Base-by-base conservation (phyloP, 1,284 basidiomycete species). In the Ceratobasidium sp. region DNA sequence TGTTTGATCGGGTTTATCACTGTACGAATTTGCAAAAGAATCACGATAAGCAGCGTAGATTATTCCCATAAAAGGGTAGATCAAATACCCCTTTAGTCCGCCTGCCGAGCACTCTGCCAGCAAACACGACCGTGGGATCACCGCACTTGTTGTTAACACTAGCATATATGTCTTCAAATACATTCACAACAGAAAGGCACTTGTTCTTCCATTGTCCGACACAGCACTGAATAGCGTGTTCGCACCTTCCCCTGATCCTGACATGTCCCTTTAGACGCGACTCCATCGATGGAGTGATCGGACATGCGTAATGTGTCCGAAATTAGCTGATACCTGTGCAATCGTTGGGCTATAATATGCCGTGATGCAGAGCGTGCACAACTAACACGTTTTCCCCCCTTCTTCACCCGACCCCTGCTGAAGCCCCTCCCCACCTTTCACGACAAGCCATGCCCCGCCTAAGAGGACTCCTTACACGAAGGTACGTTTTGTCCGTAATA, bases 21-120 rank as follows among this genome's bases (percentile, higher is more conserved):
- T 29, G 51, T 14, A 41, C 9, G 13, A 58, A 58, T 58, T 58
- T 37, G 54, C 54, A 58, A 58, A 31, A 31, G 7, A n/a, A n/a
- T 58, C 9, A 24, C 5, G 34, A 58, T 29, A 11, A 24, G 24
- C 19, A 2, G 31, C 54, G 54, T 29, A 58, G 54, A 58, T 58
- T 29, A 58, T 34, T 58, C 11, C 51, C 54, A 34, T 58, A 58
- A 58, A 31, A n/a, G 54, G 54, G 34, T n/a, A 58, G 54, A 58
- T 37, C 14, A 58, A 4, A 31, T 58, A 8, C 14, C 54, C 14
- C 24, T 27, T 24, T 58, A 58, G 31, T 29, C 27, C 27, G 6
- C 7, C 3, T 29, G 6, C 24, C 51, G n/a, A 29, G 7, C 51
- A 8, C 51, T 14, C 8, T 34, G 22, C 54, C 54, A 58, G 29